Base-by-base conservation (phyloP, 768 basidiomycete genomes). In the Mycena venus region DNA sequence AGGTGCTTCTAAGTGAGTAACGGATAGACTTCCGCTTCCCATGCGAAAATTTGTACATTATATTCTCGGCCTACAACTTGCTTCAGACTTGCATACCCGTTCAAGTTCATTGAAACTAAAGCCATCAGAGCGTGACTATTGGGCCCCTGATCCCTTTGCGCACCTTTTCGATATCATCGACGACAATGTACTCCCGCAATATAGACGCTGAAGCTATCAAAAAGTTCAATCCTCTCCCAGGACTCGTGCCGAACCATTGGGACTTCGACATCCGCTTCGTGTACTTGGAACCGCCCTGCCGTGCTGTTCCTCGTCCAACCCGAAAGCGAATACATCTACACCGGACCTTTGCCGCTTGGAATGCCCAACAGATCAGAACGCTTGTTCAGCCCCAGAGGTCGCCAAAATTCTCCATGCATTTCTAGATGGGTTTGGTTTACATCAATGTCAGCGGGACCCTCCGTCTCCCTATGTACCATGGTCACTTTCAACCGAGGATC, bases 221-320 rank as follows among this genome's bases (percentile, higher is more conserved):
- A 49, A 44, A 34, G 9, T 64, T 64, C 31, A 64, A 64, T 12
- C 9, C 27, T 2, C 63, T 64, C 21, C 63, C 63, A 9, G 63
- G 63, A 51, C 63, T 31, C 29, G 63, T 64, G 25, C 4, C 8
- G 38, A 61, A 47, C 12, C 40, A 62, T 25, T 85, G 84, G 83
- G 80, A 84, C 65, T 85, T 85, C 34, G 83, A 85, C 51, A 40
- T 84, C 23, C 82, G 84, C n/a, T 85, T 80, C 68, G 72, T 85
- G 3, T 78, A 80, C 4, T 65, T 85, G 27, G 79, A 84, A n/a
- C 84, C 83, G 17, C 82, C 82, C 5, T 77, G 79, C 3, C 84
- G 83, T 70, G 51, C 71, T 84, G 44, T 79, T 79, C 34, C 56
- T 84, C 23, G 55, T 83, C 38, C 82, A 84, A 68, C 81, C 81